phyloP scores from a whole-genome alignment of 1,139 yeast genomes.

The Taiozyma sp. region DNA sequence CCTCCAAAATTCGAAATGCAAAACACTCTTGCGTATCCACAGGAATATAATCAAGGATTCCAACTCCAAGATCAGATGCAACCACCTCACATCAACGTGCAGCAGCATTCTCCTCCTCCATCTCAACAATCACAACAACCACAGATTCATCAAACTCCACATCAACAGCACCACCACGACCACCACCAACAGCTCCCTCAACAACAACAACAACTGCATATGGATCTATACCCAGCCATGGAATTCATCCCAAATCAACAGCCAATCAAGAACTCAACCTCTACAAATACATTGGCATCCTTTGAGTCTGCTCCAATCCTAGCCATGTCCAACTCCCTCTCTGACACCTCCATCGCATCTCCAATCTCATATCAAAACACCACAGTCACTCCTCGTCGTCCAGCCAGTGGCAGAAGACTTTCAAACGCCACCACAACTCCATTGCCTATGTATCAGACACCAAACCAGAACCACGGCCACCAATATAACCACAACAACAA shows the following conservation, averaged over 20 bases:
- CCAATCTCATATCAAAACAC: conserved; percentile 14
- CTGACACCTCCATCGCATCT: conserved; percentile 19
- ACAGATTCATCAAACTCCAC: conserved; percentile 3
- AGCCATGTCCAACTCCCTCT: conserved; percentile 20
- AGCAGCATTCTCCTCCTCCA: not conserved
- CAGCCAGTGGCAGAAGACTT: conserved; percentile 12
- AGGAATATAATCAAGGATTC: not conserved
- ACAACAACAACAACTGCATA: conserved; percentile 6
- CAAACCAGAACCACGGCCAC: conserved; percentile 5
- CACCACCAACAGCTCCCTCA: conserved; percentile 5
- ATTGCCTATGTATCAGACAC: conserved; percentile 22
- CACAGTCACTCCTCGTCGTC: conserved; percentile 17
- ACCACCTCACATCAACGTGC: not conserved
- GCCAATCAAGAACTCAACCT: conserved; percentile 6
- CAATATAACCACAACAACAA: conserved; percentile 14
- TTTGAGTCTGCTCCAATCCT: conserved; percentile 35
- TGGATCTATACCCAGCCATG: conserved; percentile 18
- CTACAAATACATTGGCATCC: conserved; percentile 35
- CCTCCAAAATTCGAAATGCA: conserved; percentile 9
- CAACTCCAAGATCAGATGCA: not conserved
- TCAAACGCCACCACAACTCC: conserved; percentile 17
- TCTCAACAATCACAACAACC: conserved; percentile 1
- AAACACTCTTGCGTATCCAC: not conserved
- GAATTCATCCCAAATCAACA: conserved; percentile 10
- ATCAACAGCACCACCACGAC: conserved; percentile 3